Conservation (phyloP, 768 basidiomycete genomes). For the Leccinum disarticulatum region DNA sequence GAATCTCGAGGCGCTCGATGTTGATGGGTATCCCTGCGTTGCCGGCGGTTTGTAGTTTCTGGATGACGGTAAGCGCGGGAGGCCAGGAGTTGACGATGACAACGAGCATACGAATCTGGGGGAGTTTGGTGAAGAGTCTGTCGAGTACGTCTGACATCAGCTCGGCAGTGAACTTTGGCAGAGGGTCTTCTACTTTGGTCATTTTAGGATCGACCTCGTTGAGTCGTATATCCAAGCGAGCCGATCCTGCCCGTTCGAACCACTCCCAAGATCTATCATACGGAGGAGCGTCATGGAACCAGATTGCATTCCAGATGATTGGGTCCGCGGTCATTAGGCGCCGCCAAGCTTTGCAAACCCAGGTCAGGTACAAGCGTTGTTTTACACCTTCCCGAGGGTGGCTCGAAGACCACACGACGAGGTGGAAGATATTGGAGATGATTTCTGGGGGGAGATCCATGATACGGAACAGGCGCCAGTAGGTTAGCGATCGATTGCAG, state of each 20-base stretch:
- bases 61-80: conserved; percentile 49
- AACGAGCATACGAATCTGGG: conserved; percentile 59
- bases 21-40: conserved; percentile 36
- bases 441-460: conserved; percentile 68
- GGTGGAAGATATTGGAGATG: conserved; percentile 61
- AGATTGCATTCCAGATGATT: conserved; percentile 64
- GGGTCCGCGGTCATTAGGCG: conserved; percentile 45
- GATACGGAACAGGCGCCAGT: conserved; percentile 52
- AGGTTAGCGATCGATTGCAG: conserved; percentile 24
- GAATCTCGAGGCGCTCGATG: conserved; percentile 66
- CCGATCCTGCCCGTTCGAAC: conserved; percentile 54
- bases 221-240: conserved; percentile 63
- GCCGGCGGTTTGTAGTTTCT: conserved; percentile 44
- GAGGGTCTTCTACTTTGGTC: conserved; percentile 27
- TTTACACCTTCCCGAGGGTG: conserved; percentile 36
- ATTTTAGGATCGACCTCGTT: conserved; percentile 38
- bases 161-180: conserved; percentile 36
- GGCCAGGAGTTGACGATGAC: conserved; percentile 58
- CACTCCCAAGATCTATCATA: conserved; percentile 55
- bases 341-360: conserved; percentile 60
- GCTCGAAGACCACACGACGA: conserved; percentile 52
- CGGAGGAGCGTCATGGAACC: conserved; percentile 54
- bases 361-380: conserved; percentile 51
- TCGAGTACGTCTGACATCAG: conserved; percentile 51
- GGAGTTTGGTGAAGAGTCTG: conserved; percentile 49